Evolutionary conservation across 371 early-diverging fungal genomes (phyloP).

Genomic region (Dichotomocladium elegans): DNA sequence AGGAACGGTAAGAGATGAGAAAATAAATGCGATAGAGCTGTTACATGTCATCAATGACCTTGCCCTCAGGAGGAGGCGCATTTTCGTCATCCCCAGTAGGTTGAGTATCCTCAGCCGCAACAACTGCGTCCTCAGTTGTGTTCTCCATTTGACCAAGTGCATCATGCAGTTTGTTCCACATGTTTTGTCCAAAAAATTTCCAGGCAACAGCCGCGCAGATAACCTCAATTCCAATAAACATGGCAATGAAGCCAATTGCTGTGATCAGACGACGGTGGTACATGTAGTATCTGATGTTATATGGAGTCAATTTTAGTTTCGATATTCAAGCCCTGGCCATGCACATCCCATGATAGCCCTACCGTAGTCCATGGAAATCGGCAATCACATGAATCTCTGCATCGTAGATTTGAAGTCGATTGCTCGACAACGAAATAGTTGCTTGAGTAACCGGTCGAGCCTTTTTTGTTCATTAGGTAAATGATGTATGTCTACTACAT

Average conservation of each 20-base stretch:
- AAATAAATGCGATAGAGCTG: too few species aligned
- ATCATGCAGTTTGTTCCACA: slow-evolving; percentile 34
- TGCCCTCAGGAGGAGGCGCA: too few species aligned
- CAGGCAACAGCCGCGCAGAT: slow-evolving; percentile 67
- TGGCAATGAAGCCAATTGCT: slow-evolving; percentile 58
- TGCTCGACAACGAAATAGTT: slow-evolving; percentile 58
- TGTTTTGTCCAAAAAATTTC: slow-evolving; percentile 53
- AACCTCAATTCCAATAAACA: slow-evolving; percentile 76
- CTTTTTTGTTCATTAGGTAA: slow-evolving; percentile 14
- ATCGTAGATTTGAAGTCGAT: slow-evolving; percentile 69
- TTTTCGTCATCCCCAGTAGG: too few species aligned
- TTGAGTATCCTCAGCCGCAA: too few species aligned
- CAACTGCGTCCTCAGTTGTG: too few species aligned
- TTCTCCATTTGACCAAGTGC: slow-evolving; percentile 2
- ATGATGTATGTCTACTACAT: not conserved
- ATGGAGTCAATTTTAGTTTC: not conserved
- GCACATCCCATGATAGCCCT: not conserved
- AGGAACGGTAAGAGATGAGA: too few species aligned
- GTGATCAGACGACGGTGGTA: slow-evolving; percentile 82
- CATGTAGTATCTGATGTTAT: slow-evolving; percentile 75
- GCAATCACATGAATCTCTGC: slow-evolving; percentile 70
- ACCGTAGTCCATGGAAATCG: slow-evolving; percentile 77
- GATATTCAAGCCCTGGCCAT: not conserved
- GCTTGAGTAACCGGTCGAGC: slow-evolving; percentile 62
- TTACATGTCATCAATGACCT: too few species aligned